Base-by-base conservation (phyloP, 768 basidiomycete genomes). In the Mrakia blollopis region DNA sequence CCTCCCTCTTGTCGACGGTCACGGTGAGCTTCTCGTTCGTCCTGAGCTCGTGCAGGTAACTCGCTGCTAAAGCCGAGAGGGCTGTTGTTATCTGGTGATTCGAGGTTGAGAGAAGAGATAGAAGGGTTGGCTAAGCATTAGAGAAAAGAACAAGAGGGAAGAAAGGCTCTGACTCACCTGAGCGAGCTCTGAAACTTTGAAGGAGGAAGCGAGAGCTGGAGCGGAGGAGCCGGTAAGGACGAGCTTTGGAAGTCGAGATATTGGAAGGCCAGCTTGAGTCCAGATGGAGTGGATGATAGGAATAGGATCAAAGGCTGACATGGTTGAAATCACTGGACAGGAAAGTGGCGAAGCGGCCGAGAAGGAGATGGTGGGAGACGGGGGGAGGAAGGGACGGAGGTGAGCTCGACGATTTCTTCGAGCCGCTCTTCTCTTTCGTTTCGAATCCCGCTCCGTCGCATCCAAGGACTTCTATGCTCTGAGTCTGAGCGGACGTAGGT, bases 41-140 rank as follows among this genome's bases (percentile, higher is more conserved):
- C 44, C 70, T 71, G n/a, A 71, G 70, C 35, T 71, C 70, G 21
- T 50, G 47, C 41, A 71, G 52, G 44, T 71, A 50, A 16, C 47
- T 50, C 32, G 70, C 70, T 18, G 70, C 70, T 39, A 50, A 23
- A 11, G 70, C 70, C 2, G 47, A 41, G 14, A 69, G 68, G 25
- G 68, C 68, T 39, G 68, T 69, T 6, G 68, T 69, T n/a, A 69
- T 69, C 68, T 41, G 39, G 5, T 16, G 28, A 28, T n/a, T n/a
- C n/a, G n/a, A n/a, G n/a, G n/a, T n/a, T n/a, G n/a, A 50, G 23
- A 1, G 32, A 6, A 9, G 1, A n/a, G 10, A 5, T 25, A 10
- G 18, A 23, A 16, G 52, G 4, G 6, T 11, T n/a, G 14, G 23
- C 14, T 23, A 21, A 52, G 18, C 18, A 23, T n/a, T 21, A 16